These are phyloP conservation scores for Amauroascus niger DNA, from an alignment of 2,329 filamentous ascomycete genomes.

Conservation along the genomic window DNA sequence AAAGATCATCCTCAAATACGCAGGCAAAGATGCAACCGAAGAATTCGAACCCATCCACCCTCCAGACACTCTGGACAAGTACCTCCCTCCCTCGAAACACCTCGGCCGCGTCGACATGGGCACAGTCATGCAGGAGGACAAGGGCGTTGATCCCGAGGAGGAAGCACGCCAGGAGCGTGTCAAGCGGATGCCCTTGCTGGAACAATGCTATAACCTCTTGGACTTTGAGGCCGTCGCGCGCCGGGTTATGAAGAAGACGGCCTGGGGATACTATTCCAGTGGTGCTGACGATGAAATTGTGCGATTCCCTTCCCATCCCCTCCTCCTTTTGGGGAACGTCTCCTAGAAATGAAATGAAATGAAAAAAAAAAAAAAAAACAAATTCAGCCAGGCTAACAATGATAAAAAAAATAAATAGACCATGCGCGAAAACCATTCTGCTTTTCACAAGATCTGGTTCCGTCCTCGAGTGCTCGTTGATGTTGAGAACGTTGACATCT, in stretches of 20 bases:
- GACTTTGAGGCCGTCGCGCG: constrained; percentile 94
- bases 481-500: constrained; percentile 76
- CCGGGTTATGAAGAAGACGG: constrained; percentile 85
- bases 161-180: constrained; percentile 64
- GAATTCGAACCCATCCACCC: constrained; percentile 86
- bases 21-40: constrained; percentile 86
- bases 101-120: constrained; percentile 81
- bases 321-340: no score
- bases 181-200: constrained; percentile 63
- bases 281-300: constrained; percentile 85
- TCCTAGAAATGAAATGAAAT: no score
- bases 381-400: not conserved
- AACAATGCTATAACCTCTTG: constrained; percentile 85
- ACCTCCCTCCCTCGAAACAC: constrained; percentile 75
- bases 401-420: constrained; percentile 55
- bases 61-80: constrained; percentile 74
- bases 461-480: constrained; percentile 79
- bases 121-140: constrained; percentile 60
- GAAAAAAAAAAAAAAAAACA: no score
- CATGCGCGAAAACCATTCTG: constrained; percentile 86
- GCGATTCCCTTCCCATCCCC: constrained; percentile 22
- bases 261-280: constrained; percentile 96
- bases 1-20: constrained; percentile 95
- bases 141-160: constrained; percentile 61
- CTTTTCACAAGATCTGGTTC: constrained; percentile 98